Base-by-base conservation (phyloP, 2,329 filamentous ascomycete genomes). In the Proliferodiscus dingleyae region DNA sequence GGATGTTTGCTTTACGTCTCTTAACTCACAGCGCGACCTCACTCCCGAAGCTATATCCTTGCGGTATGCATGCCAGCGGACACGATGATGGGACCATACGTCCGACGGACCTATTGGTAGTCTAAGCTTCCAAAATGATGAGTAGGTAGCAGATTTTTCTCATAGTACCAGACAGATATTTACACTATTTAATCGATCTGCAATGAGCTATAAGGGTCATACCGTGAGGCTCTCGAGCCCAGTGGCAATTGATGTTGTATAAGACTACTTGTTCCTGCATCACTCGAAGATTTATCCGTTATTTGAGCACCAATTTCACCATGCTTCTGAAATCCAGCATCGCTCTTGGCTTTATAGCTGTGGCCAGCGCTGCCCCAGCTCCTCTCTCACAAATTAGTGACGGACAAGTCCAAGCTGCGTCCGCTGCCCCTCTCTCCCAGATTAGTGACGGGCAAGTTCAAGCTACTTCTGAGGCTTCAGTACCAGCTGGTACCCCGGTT, bases 321-420 rank as follows among this genome's bases (percentile, higher is more conserved):
- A 55, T 58, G 54, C 48, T 53, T 40, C 45, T 49, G 39, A 53
- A 47, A 45, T 40, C 46, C 43, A 45, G 44, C 23, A 4, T 55
- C 37, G 48, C 41, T 45, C 51, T 37, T 37, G 56, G 51, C 28
- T 45, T 57, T 11, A 26, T 54, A 18, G 56, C 49, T 46, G 29
- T 36, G 16, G 54, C 36, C 10, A 11, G 30, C 48, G 56, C 56
- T 37, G 28, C 47, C 6, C 56, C 55, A 3, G 40, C 34, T 8
- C 28, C 22, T 18, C 21, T 47, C 16, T 19, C 15, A 11, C 45
- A 49, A 26, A 50, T 52, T 19, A 29, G 33, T 24, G 49, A 54
- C 22, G 47, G 45, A 5, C 45, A 52, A 37, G 21, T 52, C 29
- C 47, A 50, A 39, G n/a, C n/a, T n/a, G n/a, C n/a, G n/a, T n/a